Evolutionary conservation across 1,284 basidiomycete species (phyloP).

Genomic region (Omphalotus olearius): DNA sequence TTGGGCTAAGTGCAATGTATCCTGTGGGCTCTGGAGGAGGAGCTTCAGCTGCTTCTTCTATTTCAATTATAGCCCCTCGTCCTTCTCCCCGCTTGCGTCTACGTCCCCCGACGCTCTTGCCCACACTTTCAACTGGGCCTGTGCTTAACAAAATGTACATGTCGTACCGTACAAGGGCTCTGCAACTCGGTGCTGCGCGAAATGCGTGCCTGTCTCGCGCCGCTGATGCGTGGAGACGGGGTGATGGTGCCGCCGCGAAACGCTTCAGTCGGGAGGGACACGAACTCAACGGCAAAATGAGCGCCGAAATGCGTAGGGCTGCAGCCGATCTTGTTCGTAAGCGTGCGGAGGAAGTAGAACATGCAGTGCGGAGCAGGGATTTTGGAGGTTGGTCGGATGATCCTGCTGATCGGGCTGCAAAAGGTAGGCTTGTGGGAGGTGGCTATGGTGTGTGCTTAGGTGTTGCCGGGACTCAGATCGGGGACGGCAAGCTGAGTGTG

Average conservation of each 20-base stretch:
- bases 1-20: conserved; percentile 16
- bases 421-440: conserved; percentile 78
- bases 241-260: conserved; percentile 93
- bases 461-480: conserved; percentile 58
- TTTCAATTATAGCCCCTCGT: conserved; percentile 76
- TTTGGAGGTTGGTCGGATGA: conserved; percentile 72
- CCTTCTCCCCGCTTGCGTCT: conserved; percentile 82
- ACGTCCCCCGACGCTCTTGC: conserved; percentile 78
- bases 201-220: conserved; percentile 95
- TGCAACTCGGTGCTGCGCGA: conserved; percentile 88
- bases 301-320: conserved; percentile 75
- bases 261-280: conserved; percentile 92
- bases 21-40: conserved; percentile 30
- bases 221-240: conserved; percentile 91
- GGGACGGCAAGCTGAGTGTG: conserved; percentile 54
- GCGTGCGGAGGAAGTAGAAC: conserved; percentile 70
- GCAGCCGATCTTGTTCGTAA: conserved; percentile 80
- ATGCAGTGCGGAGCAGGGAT: conserved; percentile 69
- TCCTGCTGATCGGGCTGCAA: conserved; percentile 67
- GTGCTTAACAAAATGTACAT: conserved; percentile 81
- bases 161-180: conserved; percentile 78
- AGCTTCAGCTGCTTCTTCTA: conserved; percentile 47
- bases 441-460: conserved; percentile 84
- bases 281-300: conserved; percentile 88
- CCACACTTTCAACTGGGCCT: conserved; percentile 84